Evolutionary conservation across 1,284 basidiomycete genomes (phyloP).

Genomic region (Pascua guehoae): DNA sequence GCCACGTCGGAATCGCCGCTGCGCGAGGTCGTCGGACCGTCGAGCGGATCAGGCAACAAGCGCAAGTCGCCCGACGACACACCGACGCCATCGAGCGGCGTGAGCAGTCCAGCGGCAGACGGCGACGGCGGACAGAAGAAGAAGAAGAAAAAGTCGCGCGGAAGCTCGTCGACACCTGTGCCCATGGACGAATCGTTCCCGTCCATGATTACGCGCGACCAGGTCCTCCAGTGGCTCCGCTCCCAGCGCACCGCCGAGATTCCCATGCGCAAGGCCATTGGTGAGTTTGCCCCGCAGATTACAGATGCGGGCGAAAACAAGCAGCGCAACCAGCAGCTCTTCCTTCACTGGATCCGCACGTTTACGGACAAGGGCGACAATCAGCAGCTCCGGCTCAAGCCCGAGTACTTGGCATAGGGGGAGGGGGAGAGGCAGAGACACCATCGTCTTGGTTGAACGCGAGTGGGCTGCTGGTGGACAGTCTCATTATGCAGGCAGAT

Average conservation of each 20-base stretch:
- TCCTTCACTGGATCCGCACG: constrained; percentile 25
- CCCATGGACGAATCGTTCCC: constrained; percentile 28
- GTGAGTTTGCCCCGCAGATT: constrained; percentile 28
- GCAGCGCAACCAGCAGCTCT: constrained; percentile 30
- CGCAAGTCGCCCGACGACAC: constrained; percentile 18
- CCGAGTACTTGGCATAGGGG: constrained; percentile 15
- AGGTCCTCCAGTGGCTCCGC: constrained; percentile 38
- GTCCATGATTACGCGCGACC: constrained; percentile 34
- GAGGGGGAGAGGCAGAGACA: too few relatives aligned
- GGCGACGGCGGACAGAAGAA: constrained; percentile 26
- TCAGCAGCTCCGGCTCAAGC: constrained; percentile 25
- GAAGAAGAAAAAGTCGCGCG: constrained; percentile 45
- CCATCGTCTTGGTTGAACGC: too few relatives aligned
- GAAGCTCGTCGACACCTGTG: constrained; percentile 5
- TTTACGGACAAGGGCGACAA: constrained; percentile 24
- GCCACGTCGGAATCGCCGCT: constrained; percentile 12
- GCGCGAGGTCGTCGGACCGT: neutral
- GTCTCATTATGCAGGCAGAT: too few relatives aligned
- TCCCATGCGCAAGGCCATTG: constrained; percentile 27
- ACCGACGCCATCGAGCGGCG: neutral
- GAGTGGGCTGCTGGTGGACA: too few relatives aligned
- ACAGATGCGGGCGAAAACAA: constrained; percentile 15
- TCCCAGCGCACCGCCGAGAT: constrained; percentile 13
- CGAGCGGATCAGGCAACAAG: constrained; percentile 9
- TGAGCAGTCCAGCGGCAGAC: neutral